Percentiles rank a stretch among this genome's conserved stretches.
phyloP scores from a whole-genome alignment of 1,284 basidiomycete genomes.

The Tylopilus sp. region DNA sequence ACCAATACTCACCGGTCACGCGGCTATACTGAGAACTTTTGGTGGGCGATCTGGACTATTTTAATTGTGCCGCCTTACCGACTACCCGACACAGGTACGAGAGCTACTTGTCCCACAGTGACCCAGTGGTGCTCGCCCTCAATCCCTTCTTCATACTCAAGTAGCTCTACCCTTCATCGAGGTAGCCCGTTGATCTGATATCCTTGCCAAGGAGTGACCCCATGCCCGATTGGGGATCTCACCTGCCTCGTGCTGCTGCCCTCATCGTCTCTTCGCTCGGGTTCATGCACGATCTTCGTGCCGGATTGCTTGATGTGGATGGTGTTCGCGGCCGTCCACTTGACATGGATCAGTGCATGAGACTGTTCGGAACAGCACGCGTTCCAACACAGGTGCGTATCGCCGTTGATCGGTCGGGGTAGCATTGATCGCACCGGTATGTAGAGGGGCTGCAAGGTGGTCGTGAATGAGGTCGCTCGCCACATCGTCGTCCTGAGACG shows the following conservation, averaged over 20 bases:
- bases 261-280: conserved; percentile 86
- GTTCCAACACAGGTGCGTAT: conserved; percentile 81
- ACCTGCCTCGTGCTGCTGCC: conserved; percentile 84
- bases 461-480: conserved; percentile 63
- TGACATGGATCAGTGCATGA: conserved; percentile 92
- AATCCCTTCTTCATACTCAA: conserved; percentile 96
- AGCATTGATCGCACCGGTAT: conserved; percentile 3
- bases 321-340: conserved; percentile 72
- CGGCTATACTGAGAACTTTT: conserved; percentile 97
- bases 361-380: conserved; percentile 89
- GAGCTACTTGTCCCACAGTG: conserved; percentile 85
- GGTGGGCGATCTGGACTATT: conserved; percentile 47
- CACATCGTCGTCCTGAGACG: conserved; percentile 88
- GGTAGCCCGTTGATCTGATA: background rate
- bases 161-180: conserved; percentile 42
- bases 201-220: conserved; percentile 74
- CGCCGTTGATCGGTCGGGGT: background rate
- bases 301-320: conserved; percentile 81
- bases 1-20: conserved; percentile 9
- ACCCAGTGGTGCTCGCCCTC: conserved; percentile 88
- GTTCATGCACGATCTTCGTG: conserved; percentile 84
- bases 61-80: background rate
- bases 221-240: conserved; percentile 82
- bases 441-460: conserved; percentile 90
- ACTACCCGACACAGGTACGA: conserved; percentile 63